Evolutionary conservation across 192 early-diverging fungal species (phyloP), one percentile per base, ranked within the genome.

Genomic region (Physocladia obscura): DNA sequence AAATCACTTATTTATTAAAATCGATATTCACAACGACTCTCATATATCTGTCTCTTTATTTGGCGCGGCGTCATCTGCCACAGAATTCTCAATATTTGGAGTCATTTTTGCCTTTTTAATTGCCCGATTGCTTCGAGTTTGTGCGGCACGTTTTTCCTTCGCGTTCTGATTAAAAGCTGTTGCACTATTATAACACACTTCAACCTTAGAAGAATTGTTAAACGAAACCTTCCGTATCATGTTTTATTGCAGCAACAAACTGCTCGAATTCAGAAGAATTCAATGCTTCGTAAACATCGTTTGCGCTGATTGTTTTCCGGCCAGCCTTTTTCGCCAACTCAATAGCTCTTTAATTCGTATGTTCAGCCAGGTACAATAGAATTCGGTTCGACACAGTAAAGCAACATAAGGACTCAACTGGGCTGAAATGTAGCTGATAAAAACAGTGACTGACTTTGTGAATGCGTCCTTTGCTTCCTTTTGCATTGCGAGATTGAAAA

Each of bases 401-500:
- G 26, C 6, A 54, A 54, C 13, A 24, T 21, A 54, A 24, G 5
- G 5, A 54, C 51, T 38, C 19, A 40, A 63, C 63, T 65, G 63
- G 19, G 31, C 36, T 21, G 63, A 65, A 4, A 65, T 65, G 49
- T 52, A 65, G 19, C 48, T 51, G 49, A 65, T 65, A 49, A 65
- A 65, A 8, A 65, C 63, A 8, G 63, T 65, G 27, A 15, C 29
- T 6, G 49, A 52, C 27, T 65, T 65, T n/a, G 34, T 32, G 49
- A 65, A 65, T 8, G 63, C 63, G 2, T 65, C 49, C 27, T 48
- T 50, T 19, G 63, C 63, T 30, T 65, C 63, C 34, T 52, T 65
- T 35, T 49, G 49, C 63, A 65, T 65, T 11, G 13, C 27, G 6
- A 52, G 21, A 8, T 62, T 37, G 35, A 21, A 26, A 0, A 36